Percentiles rank a stretch among this genome's conserved stretches.
phyloP scores from a whole-genome alignment of 805 yeast species.

The Zygotorulaspora florentina region DNA sequence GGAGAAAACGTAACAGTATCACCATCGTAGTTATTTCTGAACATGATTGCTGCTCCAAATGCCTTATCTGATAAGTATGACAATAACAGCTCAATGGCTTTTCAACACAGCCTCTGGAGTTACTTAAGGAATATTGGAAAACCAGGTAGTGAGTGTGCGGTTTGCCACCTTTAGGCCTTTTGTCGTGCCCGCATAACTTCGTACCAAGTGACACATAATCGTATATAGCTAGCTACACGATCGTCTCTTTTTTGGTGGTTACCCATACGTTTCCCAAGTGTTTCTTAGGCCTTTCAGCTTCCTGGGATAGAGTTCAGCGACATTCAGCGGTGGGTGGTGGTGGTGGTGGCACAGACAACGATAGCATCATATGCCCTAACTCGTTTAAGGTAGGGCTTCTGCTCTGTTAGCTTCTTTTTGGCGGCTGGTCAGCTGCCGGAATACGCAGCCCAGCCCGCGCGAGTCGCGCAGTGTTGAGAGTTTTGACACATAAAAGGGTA shows the following conservation, averaged over 20 bases:
- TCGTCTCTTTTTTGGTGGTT: background rate
- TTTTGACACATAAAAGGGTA: conserved; percentile 1
- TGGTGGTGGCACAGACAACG: no score
- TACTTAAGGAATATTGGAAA: no score
- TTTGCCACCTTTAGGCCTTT: conserved; percentile 6
- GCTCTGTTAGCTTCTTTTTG: background rate
- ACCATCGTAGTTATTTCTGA: conserved; percentile 97
- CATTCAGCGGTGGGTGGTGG: no score
- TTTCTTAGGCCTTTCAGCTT: background rate
- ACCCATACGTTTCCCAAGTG: background rate
- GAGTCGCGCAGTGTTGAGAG: background rate
- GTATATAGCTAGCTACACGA: no score
- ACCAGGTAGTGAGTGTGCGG: background rate
- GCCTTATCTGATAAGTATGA: background rate
- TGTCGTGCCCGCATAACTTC: no score
- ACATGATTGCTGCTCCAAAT: conserved; percentile 40
- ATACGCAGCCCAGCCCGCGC: background rate
- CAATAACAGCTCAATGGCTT: background rate
- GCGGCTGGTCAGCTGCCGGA: background rate
- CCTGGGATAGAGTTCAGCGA: no score
- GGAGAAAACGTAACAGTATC: conserved; percentile 98
- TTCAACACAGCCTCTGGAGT: background rate
- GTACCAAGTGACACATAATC: no score
- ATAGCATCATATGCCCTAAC: background rate
- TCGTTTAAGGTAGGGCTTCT: background rate